Base-by-base conservation (phyloP, 768 basidiomycete species). In the Auricularia sp. region DNA sequence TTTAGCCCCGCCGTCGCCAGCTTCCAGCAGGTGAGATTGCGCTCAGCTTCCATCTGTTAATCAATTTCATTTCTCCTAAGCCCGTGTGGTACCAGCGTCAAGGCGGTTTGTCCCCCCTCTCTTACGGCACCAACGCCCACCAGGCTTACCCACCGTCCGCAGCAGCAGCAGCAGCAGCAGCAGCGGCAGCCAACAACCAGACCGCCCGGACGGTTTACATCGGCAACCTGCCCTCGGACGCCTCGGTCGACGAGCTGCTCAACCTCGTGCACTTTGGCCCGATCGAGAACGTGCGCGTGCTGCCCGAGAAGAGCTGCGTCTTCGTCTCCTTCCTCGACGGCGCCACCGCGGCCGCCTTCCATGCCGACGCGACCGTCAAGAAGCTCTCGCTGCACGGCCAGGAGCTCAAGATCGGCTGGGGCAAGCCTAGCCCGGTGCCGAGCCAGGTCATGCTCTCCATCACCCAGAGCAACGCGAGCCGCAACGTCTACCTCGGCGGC, bases 321-420 rank as follows among this genome's bases (percentile, higher is more conserved):
- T 99, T 99, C 81, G 85, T 99, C 64, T 97, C 94, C 35, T 99
- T 98, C 86, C 83, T 99, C 63, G 95, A 99, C 65, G 89, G 88
- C 23, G 81, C 85, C 35, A 97, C 91, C 4, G 94, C 97, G 8
- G 91, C 93, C 0, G 94, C 93, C 0, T 99, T 99, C 83, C 92
- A 96, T 71, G 95, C 96, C 44, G 97, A 98, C 71, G 96, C 96
- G 1, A 87, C 89, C 36, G 87, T 98, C 74, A 94, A 97, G 79
- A 98, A 97, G 74, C 78, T 98, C 66, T 77, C 90, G 21, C 80
- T 99, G 14, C 96, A 98, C 72, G 91, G 90, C 2, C 93, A 97
- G 74, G 97, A 98, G 74, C 87, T 99, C 71, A 95, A 95, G 78
- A 95, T 99, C 68, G 97, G 97, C 23, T 99, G 96, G 96, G 97